These are phyloP conservation scores for Fusarium pilosicola DNA, from an alignment of 2,329 filamentous ascomycete species.

Conservation along the genomic window DNA sequence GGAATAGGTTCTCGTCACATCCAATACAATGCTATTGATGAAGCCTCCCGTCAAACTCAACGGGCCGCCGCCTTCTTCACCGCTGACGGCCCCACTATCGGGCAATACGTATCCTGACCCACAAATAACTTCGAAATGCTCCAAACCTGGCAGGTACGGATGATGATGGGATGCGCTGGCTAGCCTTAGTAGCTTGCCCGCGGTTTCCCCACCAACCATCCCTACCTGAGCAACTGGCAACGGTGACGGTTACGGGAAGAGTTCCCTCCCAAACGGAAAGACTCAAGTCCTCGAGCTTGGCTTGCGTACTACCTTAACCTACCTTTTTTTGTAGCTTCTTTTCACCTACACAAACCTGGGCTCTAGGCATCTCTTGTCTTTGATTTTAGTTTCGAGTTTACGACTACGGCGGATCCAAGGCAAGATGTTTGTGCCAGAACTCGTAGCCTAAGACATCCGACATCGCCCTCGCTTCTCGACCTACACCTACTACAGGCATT, in stretches of 20 bases:
- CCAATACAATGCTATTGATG: slow-evolving; percentile 8
- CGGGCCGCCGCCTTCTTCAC: slow-evolving; percentile 7
- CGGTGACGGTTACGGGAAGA: slow-evolving; percentile 21
- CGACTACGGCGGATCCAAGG: neutral
- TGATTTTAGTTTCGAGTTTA: slow-evolving; percentile 1
- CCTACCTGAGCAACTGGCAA: slow-evolving; percentile 26
- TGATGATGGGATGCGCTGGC: slow-evolving; percentile 28
- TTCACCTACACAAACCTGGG: slow-evolving; percentile 3
- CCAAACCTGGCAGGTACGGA: slow-evolving; percentile 26
- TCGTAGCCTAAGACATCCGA: slow-evolving; percentile 31
- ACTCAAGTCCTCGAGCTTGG: slow-evolving; percentile 15
- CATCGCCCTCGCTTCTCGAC: slow-evolving; percentile 15
- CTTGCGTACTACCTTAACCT: slow-evolving; percentile 11
- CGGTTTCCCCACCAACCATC: slow-evolving; percentile 37
- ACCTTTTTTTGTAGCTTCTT: slow-evolving; percentile 14
- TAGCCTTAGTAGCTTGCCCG: slow-evolving; percentile 1
- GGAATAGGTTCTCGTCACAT: neutral
- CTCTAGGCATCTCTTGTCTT: neutral
- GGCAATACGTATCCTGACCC: neutral
- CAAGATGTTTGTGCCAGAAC: slow-evolving; percentile 22
- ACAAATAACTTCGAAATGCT: neutral
- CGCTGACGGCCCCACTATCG: slow-evolving; percentile 10
- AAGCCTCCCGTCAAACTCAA: neutral
- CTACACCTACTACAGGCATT: neutral
- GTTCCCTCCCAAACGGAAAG: slow-evolving; percentile 2